Percentiles rank a stretch among this genome's conserved stretches.
phyloP scores from a whole-genome alignment of 805 yeast genomes.

The Teunomyces funiuensis region DNA sequence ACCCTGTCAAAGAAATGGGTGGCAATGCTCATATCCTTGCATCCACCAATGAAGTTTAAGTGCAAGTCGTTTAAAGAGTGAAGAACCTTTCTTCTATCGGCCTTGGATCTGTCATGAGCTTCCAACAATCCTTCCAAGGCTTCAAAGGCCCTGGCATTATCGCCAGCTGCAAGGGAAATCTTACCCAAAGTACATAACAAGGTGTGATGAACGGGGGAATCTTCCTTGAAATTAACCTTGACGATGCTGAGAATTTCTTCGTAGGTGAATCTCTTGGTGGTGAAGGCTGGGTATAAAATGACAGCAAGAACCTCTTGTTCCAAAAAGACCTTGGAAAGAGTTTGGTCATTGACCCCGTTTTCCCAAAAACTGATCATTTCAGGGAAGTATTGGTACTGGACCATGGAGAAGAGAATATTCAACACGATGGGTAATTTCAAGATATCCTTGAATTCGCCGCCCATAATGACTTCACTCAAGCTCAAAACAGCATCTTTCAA shows the following conservation, averaged over 20 bases:
- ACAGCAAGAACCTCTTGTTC: conserved; percentile 67
- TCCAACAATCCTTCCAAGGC: conserved; percentile 61
- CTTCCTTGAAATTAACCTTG: conserved; percentile 39
- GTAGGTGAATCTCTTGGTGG: conserved; percentile 57
- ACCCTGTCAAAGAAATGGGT: conserved; percentile 75
- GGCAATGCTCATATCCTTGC: conserved; percentile 70
- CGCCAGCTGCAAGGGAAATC: conserved; percentile 65
- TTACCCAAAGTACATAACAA: conserved; percentile 72
- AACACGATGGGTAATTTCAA: conserved; percentile 21
- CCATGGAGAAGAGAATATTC: conserved; percentile 33
- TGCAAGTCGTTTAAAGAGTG: conserved; percentile 67
- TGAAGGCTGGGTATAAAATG: conserved; percentile 64
- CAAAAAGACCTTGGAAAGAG: conserved; percentile 47
- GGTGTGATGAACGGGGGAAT: conserved; percentile 39
- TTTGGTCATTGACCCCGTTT: conserved; percentile 49
- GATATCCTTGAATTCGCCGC: conserved; percentile 28
- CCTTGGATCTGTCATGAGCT: conserved; percentile 28
- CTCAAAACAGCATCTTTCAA: conserved; percentile 34
- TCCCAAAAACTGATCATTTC: conserved; percentile 76
- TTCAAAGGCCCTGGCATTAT: conserved; percentile 63
- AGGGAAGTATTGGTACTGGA: conserved; percentile 51
- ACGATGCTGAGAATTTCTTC: conserved; percentile 60
- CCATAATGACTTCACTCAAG: conserved; percentile 27
- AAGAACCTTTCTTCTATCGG: conserved; percentile 26
- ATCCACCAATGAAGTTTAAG: conserved; percentile 73